Evolutionary conservation across 306 rosid species (phyloP), one percentile per base, ranked within the genome.

Genomic region (Fagus sylvatica): DNA sequence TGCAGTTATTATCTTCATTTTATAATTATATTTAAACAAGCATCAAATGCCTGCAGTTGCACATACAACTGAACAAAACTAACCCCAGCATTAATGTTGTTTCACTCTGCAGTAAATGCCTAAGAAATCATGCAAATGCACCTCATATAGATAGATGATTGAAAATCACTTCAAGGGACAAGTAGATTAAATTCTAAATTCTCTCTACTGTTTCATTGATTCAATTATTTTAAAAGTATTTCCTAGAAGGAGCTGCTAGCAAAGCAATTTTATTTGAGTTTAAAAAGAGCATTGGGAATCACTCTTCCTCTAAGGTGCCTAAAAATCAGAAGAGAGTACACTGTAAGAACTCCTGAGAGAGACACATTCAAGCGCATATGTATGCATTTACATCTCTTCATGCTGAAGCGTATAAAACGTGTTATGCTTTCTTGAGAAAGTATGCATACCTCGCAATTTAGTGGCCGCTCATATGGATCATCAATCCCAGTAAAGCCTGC

Each of bases 401-500:
- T 37, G 67, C 62, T 32, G 34, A 1, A 80, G 83, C 33, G 41
- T 39, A 70, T 68, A 51, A 68, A 56, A 57, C 2, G 16, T 40
- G 30, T 15, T 69, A 43, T 15, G 68, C 56, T 76, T 56, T 72
- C 65, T 55, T 54, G 1, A 81, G 34, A 76, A 73, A 66, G 57
- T 53, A 69, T 41, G 75, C 74, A 17, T 81, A 91, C 96, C 96
- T 89, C 93, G 67, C 86, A 84, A 61, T 83, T 83, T 42, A 80
- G 60, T 2, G 96, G 96, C 12, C 78, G 28, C 81, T 91, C 96
- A 2, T 91, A 91, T 19, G 96, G 96, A 88, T 91, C 96, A 79
- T 91, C 96, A 59, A 91, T 87, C 77, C 96, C 96, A 17, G 96
- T 91, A 81, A 91, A 91, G 76, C 93, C 96, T 91, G 87, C 82